Evolutionary conservation across 2,329 filamentous ascomycete genomes (phyloP), one percentile per base, ranked within the genome.

Genomic region (Botrytis porri): DNA sequence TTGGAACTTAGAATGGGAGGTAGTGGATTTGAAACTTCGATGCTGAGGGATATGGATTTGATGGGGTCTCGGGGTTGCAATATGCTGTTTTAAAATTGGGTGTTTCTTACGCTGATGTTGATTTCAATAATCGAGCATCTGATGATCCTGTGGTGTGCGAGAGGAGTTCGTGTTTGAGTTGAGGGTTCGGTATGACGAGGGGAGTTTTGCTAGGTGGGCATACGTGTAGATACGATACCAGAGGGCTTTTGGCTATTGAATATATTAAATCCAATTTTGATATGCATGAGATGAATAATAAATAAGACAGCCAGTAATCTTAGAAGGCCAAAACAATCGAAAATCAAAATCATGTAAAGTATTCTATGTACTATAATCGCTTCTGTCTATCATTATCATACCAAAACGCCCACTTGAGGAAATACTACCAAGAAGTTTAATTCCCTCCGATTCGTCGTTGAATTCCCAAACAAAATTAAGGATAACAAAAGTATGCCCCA

Each of bases 271-370:
- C 6, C 10, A n/a, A n/a, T n/a, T 41, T 39, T 25, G 14, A 10
- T n/a, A 39, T 62, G 8, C 1, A 2, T 32, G 29, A 59, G 8
- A 59, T 35, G 3, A 7, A 8, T 37, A 18, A 41, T 9, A n/a
- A 29, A 20, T 39, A 25, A 39, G 41, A 9, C 9, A 25, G 35
- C 9, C 5, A 22, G 25, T 14, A 29, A 22, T 35, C 29, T 59
- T 45, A n/a, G 57, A 57, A 67, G 66, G 60, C 4, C 45, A 69
- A 39, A 6, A 61, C 62, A 54, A 54, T 7, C 14, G 12, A 54
- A 67, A 51, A 66, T 10, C 6, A 48, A 74, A 72, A 67, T 64
- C 25, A 41, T 39, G 41, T 29, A 22, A 41, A 39, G 4, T n/a
- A 29, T 67, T 67, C 48, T 67, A 67, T 29, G n/a, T 39, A 37